Base-by-base conservation (phyloP, 805 yeast genomes). In the Cyberlindnera petersonii region DNA sequence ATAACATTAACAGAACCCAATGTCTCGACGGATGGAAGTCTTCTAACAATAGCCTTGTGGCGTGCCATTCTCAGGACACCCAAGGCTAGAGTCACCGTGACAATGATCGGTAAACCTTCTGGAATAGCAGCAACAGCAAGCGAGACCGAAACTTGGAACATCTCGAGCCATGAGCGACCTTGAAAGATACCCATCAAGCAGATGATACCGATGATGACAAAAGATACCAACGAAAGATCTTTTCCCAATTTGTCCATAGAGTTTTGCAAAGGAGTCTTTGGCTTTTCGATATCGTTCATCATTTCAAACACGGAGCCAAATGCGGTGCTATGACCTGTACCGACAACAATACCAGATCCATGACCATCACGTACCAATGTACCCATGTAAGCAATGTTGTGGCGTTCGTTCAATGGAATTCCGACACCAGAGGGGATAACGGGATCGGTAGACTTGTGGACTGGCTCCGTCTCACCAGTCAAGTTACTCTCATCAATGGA, bases 121-220 rank as follows among this genome's bases (percentile, higher is more conserved):
- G 99, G 99, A 52, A 93, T 93, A 4, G 98, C 98, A 35, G 99
- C 99, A 15, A 93, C 99, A 3, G 98, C 99, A 46, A 93, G 71
- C 2, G 97, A 88, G 9, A 93, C 99, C 1, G 96, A 86, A 42
- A 93, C 88, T 61, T 91, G 96, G 65, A 93, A 91, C 97, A 94
- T 93, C 47, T 93, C 98, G 42, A 93, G 72, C 96, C 97, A 89
- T 9, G 85, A 74, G 46, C 95, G 82, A 34, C 98, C 98, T 66
- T 93, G 96, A 33, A 86, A 42, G 16, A 93, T 72, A 42, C 98
- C 99, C 50, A 93, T 72, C 17, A 93, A 56, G 53, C 96, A 91
- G 56, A 93, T 93, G n/a, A 84, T 60, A 33, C 95, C 96, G 62
- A 93, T 93, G 23, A 91, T 82, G 19, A 71, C 77, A 65, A 93